These are phyloP conservation scores for Trametes pubescens DNA, from an alignment of 1,284 basidiomycete genomes.

Conservation along the genomic window DNA sequence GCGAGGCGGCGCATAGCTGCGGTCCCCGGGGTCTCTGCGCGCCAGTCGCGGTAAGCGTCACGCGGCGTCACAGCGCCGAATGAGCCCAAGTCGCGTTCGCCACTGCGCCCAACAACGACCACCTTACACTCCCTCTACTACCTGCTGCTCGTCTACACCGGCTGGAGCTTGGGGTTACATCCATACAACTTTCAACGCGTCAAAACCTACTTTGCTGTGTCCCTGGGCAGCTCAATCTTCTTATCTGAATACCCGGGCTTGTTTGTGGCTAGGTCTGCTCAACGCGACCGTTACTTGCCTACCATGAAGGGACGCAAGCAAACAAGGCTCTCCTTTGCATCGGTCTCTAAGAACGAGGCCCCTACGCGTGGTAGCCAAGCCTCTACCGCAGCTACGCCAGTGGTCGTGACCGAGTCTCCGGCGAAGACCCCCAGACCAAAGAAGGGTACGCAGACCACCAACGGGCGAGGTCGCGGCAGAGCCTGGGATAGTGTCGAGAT, in stretches of 20 bases:
- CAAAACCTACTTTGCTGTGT: not conserved
- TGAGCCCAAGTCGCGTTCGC: constrained; percentile 21
- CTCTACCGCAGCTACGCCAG: not conserved
- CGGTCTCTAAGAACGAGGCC: constrained; percentile 10
- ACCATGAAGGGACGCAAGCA: constrained; percentile 29
- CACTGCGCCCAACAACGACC: constrained; percentile 6
- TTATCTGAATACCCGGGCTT: too few relatives aligned
- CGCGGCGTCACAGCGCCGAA: constrained; percentile 24
- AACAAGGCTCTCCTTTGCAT: constrained; percentile 27
- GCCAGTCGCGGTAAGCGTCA: constrained; percentile 22
- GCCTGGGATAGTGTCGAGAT: constrained; percentile 24
- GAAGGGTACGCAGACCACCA: not conserved
- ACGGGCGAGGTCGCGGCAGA: constrained; percentile 8
- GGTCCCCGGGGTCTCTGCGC: constrained; percentile 23
- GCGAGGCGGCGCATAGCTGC: constrained; percentile 9
- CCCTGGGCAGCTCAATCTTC: not conserved
- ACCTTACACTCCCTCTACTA: not conserved
- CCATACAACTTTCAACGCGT: not conserved
- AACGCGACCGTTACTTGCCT: not conserved
- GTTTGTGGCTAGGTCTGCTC: not conserved
- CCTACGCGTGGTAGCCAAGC: constrained; percentile 1
- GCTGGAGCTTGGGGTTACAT: not conserved
- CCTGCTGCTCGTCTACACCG: not conserved
- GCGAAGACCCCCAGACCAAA: constrained; percentile 8
- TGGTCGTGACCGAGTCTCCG: not conserved